Evolutionary conservation across 169 alveolate genomes (phyloP), one percentile per base, ranked within the genome.

Genomic region (Cryptosporidium sp.): DNA sequence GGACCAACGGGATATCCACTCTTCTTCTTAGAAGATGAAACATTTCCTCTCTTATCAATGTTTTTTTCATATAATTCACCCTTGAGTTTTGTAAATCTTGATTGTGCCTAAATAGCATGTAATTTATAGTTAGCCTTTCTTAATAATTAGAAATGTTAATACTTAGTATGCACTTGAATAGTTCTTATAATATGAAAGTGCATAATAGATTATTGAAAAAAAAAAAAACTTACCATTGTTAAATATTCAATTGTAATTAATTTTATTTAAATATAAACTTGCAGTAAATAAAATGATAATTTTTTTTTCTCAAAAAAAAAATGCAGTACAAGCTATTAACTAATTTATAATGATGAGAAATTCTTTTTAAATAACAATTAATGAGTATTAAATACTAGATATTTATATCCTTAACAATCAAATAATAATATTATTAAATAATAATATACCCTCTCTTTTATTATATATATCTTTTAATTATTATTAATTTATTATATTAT

Each of bases 1-100:
- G 97, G 97, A 10, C 96, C 96, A 7, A 94, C 97, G 1, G 95
- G 94, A 60, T 93, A 94, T 45, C 86, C 86, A 48, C 72, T 84
- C 68, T 85, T 84, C 67, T 21, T 56, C 84, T 70, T 91, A 8
- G 68, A 52, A 26, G 69, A 58, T 31, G 61, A 48, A 70, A 91
- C 86, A 33, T 62, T 75, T 39, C 95, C 95, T 16, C 93, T 65
- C 71, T 75, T 91, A 14, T 92, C 93, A 69, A 94, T 85, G 92
- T 91, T 94, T 87, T 85, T 69, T 69, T 94, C 95, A 75, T 91
- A 94, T 42, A 80, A 62, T 53, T 91, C 85, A 33, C 85, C 87
- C 85, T 86, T 93, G 61, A 87, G 89, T 31, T 91, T 91, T 69
- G 89, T 73, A 48, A 85, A 31, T 33, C 84, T 67, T 44, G 85